Conservation (phyloP, 2,329 filamentous ascomycete species). For the Aspergillus cejpii region DNA sequence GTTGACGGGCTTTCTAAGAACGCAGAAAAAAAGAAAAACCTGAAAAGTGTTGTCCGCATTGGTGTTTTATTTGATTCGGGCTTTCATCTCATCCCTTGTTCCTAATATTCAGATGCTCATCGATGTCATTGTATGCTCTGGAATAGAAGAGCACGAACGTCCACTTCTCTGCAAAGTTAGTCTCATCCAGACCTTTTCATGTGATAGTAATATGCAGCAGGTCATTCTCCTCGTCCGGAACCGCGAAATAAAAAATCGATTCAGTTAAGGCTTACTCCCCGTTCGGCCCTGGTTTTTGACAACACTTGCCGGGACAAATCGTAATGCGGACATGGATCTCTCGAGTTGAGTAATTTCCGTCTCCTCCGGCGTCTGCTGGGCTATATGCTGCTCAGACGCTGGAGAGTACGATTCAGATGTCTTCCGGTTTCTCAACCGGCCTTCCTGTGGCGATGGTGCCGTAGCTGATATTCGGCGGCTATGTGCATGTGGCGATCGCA, state of each 20-base stretch:
- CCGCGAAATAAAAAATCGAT: background rate
- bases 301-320: slow-evolving; percentile 42
- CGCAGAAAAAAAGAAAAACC: background rate
- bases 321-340: slow-evolving; percentile 41
- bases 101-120: no score
- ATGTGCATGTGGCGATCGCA: slow-evolving; percentile 44
- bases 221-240: background rate
- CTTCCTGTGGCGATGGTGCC: slow-evolving; percentile 28
- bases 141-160: no score
- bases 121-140: no score
- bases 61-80: no score
- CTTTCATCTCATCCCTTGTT: no score
- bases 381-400: slow-evolving; percentile 1
- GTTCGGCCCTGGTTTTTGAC: slow-evolving; percentile 24
- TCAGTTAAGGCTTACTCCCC: slow-evolving; percentile 12
- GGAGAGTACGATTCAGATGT: slow-evolving; percentile 22
- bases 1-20: background rate
- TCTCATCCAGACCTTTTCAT: no score
- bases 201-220: no score
- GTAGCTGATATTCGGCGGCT: slow-evolving; percentile 32
- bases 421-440: slow-evolving; percentile 28
- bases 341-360: slow-evolving; percentile 36
- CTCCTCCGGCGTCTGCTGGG: slow-evolving; percentile 13
- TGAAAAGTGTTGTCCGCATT: background rate
- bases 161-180: no score